Evolutionary conservation across 2,329 filamentous ascomycete species (phyloP), one percentile per base, ranked within the genome.

Genomic region (Colletotrichum sansevieriae): DNA sequence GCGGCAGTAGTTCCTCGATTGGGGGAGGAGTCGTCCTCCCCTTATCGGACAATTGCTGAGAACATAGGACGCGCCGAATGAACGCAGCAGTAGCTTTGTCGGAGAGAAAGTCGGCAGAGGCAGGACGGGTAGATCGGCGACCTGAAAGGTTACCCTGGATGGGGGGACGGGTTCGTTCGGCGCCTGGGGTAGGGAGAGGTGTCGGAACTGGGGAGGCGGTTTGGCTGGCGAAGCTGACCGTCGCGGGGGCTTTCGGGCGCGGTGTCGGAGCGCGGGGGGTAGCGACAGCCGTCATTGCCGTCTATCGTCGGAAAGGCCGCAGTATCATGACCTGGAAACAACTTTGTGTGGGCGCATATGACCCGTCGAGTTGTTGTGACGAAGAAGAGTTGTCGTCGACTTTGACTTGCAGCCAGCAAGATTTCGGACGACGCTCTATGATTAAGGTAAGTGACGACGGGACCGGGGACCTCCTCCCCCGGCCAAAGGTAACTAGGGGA

Each of bases 1-100:
- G 94, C 68, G 95, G 96, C 52, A 99, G 84, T 49, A 97, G 83
- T 73, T 95, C 92, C 69, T 97, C 90, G 73, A 97, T 90, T 56
- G 93, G 88, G 35, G 82, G 79, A n/a, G 83, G 80, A 15, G 82
- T 80, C 70, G 80, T 80, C 66, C 80, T 80, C 51, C 86, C 87
- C 73, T 91, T 83, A 80, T 92, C 83, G 72, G 83, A 77, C 54
- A 85, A 82, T 64, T 90, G 86, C 73, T 93, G 90, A n/a, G 92
- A 87, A 78, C 93, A 97, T 55, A 98, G 88, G 43, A 91, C 90
- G 57, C 94, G 91, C 69, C 94, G 92, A 79, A 98, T 93, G 72
- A 98, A 88, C 70, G 90, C 87, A 29, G 89, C 82, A 0, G 94
- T 97, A n/a, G 92, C 90, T 76, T 89, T 91, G 76, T 97, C 92